Evolutionary conservation across 805 yeast species (phyloP).

Genomic region (Cyberlindnera euphorbiiphila): DNA sequence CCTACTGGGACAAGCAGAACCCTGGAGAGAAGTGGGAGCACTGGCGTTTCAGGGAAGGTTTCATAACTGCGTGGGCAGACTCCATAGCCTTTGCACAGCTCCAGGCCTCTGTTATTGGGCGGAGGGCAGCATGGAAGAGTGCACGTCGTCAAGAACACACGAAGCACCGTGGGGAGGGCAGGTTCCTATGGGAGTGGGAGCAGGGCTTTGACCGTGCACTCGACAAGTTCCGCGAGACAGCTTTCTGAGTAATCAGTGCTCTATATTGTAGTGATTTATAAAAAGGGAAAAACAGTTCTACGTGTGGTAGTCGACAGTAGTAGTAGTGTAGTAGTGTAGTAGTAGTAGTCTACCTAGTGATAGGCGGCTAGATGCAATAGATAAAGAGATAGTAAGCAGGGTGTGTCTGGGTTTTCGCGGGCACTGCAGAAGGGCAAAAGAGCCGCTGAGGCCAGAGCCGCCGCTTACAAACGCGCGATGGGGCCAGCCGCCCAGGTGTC

Average conservation of each 20-base stretch:
- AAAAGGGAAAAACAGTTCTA: too few relatives aligned
- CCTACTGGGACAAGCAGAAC: constrained; percentile 66
- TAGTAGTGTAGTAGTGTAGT: too few relatives aligned
- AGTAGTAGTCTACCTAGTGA: too few relatives aligned
- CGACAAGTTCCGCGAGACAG: constrained; percentile 9
- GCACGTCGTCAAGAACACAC: constrained; percentile 64
- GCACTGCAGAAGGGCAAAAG: too few relatives aligned
- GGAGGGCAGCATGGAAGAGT: constrained; percentile 62
- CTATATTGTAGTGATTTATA: too few relatives aligned
- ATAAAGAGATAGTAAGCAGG: too few relatives aligned
- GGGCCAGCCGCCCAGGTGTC: not conserved
- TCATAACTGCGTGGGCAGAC: constrained; percentile 72
- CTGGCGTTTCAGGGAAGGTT: constrained; percentile 78
- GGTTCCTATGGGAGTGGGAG: constrained; percentile 81
- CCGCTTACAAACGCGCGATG: not conserved
- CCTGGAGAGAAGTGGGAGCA: constrained; percentile 67
- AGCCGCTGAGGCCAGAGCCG: too few relatives aligned
- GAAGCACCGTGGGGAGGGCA: constrained; percentile 48
- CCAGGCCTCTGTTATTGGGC: constrained; percentile 70
- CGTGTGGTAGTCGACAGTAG: too few relatives aligned
- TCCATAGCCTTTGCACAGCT: constrained; percentile 62
- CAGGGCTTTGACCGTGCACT: constrained; percentile 76
- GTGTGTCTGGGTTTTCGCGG: not conserved
- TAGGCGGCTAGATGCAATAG: too few relatives aligned
- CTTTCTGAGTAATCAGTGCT: too few relatives aligned